Conservation (phyloP, 2,329 filamentous ascomycete species). For the Colletotrichum falcatum region DNA sequence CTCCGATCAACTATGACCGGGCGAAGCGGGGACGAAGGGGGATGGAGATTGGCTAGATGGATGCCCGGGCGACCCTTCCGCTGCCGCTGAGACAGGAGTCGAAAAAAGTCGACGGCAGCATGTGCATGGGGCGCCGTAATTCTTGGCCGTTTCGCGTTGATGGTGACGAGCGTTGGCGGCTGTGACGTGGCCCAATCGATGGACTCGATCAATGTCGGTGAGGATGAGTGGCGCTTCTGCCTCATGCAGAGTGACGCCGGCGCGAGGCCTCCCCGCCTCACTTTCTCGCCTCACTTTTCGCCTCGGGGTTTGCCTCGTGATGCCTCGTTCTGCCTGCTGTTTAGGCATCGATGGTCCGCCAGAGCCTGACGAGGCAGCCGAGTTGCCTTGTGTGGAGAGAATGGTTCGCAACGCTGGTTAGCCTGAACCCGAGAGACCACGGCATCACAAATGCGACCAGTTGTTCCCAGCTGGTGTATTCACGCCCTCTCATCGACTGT, state of each 20-base stretch:
- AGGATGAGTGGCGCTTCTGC: background rate
- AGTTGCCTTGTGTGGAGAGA: background rate
- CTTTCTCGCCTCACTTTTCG: background rate
- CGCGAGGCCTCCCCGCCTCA: slow-evolving; percentile 3
- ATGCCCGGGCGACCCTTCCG: background rate
- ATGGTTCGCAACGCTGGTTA: background rate
- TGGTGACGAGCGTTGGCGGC: background rate
- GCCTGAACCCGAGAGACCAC: background rate
- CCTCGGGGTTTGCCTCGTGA: background rate
- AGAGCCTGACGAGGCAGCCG: background rate
- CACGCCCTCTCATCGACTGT: background rate
- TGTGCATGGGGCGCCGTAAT: background rate
- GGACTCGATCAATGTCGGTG: background rate
- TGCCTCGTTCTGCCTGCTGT: background rate
- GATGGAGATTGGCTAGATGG: background rate
- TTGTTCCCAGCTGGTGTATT: background rate
- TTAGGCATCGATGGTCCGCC: slow-evolving; percentile 4
- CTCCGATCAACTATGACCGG: background rate
- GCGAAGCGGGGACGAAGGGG: background rate
- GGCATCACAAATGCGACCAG: background rate
- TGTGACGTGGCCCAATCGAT: background rate
- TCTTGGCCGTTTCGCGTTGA: background rate
- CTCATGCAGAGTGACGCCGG: background rate
- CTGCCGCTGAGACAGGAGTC: too few relatives aligned
- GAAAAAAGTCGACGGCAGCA: background rate